These are phyloP conservation scores for Allomyces macrogynus DNA, from an alignment of 192 early-diverging fungal genomes.

Conservation along the genomic window DNA sequence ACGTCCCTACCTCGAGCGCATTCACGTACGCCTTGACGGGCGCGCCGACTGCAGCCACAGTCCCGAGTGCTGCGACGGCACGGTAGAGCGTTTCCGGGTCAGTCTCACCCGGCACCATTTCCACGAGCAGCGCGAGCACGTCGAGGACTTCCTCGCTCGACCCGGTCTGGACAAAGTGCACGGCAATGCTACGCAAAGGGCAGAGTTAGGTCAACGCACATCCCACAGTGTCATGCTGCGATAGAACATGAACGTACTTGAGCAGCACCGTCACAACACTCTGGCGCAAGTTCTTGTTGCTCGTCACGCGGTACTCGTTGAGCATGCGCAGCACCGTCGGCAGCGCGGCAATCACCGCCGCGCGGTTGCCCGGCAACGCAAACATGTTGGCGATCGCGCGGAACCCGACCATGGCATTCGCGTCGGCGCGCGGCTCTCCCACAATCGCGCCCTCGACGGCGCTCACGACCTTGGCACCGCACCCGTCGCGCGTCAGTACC, in stretches of 20 bases:
- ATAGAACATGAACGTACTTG: constrained; percentile 12
- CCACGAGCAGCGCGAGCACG: constrained; percentile 20
- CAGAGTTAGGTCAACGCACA: too few relatives aligned
- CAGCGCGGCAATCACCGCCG: constrained; percentile 15
- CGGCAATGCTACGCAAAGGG: constrained; percentile 14
- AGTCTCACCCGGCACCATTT: constrained; percentile 30
- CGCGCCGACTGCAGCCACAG: constrained; percentile 24
- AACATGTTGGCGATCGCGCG: constrained; percentile 57
- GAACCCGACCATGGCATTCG: constrained; percentile 56
- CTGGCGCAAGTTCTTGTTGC: constrained; percentile 6
- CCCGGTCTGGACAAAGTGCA: constrained; percentile 16
- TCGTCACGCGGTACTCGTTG: constrained; percentile 13
- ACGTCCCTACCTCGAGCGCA: neutral
- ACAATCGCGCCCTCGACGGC: constrained; percentile 11
- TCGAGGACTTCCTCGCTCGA: constrained; percentile 28
- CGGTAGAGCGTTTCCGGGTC: constrained; percentile 42
- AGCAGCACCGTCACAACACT: neutral
- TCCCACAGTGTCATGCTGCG: too few relatives aligned
- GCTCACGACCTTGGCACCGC: constrained; percentile 17
- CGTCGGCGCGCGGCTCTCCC: constrained; percentile 22
- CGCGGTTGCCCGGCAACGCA: constrained; percentile 9
- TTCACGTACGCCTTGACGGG: constrained; percentile 9
- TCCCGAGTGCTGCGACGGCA: constrained; percentile 37
- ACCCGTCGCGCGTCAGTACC: constrained; percentile 18
- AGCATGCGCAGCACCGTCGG: constrained; percentile 14